Evolutionary conservation across 2,329 filamentous ascomycete species (phyloP), one percentile per base, ranked within the genome.

Genomic region (Neurospora sp.): DNA sequence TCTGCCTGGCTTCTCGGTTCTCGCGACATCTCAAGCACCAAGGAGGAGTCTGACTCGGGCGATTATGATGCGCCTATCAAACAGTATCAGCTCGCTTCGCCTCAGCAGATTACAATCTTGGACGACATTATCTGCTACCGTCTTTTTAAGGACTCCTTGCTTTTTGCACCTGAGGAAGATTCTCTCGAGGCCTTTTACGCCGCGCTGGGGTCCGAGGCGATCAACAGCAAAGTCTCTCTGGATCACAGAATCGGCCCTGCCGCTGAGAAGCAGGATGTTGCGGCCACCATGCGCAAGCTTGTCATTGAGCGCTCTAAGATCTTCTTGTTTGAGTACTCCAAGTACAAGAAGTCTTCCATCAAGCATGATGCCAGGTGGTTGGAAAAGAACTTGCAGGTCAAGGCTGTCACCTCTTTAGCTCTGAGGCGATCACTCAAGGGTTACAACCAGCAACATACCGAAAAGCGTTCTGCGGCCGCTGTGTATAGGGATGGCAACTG

Each of bases 91-190:
- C 86, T 99, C 43, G 90, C 90, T 1, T 83, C 87, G 40, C 90
- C 94, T 1, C 84, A 82, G 67, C 84, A 91, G 68, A 91, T 96
- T 74, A 89, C 96, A 57, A 86, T 97, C 69, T 83, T 94, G 11
- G 93, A 97, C 77, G 95, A 98, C 76, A 94, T 96, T 75, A 91
- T 92, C 75, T 93, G 91, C 76, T 97, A 95, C 78, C 90, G 91
- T 40, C 84, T 96, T 1, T 99, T 99, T 83, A 95, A 94, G 77
- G 88, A 93, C 68, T 88, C 89, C 72, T 84, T 99, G 38, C 85
- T 97, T 37, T 93, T 91, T 71, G 93, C 94, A 0, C 96, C 96
- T 0, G 92, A 97, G 78, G 96, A 99, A 77, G 96, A 98, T 72
- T 78, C 82, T 0, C 83, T 99, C 1, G 96, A 99, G 77, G 85